Conservation (phyloP, 345 rosid genomes). For the Euphorbia tirucalli region DNA sequence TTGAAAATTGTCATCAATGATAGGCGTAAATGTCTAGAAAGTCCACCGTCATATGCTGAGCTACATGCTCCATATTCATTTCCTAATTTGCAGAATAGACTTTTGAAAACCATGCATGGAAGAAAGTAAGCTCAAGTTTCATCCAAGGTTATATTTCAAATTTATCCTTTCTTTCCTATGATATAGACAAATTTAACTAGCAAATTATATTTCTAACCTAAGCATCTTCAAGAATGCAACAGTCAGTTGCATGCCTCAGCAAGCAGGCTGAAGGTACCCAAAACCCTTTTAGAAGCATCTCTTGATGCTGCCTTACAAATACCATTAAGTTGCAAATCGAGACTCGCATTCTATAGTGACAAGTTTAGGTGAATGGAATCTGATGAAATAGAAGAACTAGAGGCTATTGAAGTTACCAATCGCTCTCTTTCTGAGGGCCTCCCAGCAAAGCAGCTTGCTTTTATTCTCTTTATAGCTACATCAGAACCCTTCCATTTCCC, state of each 20-base stretch:
- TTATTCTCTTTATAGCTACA: slow-evolving; percentile 95
- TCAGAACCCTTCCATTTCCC: slow-evolving; percentile 99
- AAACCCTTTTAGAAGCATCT: background rate
- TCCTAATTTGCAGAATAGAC: background rate
- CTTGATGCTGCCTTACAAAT: background rate
- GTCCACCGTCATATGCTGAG: background rate
- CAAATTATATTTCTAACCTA: background rate
- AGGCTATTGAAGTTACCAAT: slow-evolving; percentile 22
- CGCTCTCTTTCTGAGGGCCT: slow-evolving; percentile 96
- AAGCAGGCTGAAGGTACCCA: background rate
- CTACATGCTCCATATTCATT: background rate
- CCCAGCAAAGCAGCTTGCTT: slow-evolving; percentile 99
- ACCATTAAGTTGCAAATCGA: background rate
- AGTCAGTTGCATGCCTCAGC: background rate
- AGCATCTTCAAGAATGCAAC: background rate
- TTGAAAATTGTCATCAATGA: background rate
- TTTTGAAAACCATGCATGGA: background rate
- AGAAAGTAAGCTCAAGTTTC: background rate
- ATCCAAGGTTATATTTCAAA: background rate
- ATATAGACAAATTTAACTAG: slow-evolving; percentile 1
- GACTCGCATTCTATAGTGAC: background rate
- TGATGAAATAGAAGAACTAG: background rate
- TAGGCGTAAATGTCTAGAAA: background rate
- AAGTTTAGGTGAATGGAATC: background rate
- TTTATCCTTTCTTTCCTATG: background rate